Evolutionary conservation across 148 eudicot genomes (phyloP), one percentile per base, ranked within the genome.

Genomic region (Vaccinium vitisidaea): DNA sequence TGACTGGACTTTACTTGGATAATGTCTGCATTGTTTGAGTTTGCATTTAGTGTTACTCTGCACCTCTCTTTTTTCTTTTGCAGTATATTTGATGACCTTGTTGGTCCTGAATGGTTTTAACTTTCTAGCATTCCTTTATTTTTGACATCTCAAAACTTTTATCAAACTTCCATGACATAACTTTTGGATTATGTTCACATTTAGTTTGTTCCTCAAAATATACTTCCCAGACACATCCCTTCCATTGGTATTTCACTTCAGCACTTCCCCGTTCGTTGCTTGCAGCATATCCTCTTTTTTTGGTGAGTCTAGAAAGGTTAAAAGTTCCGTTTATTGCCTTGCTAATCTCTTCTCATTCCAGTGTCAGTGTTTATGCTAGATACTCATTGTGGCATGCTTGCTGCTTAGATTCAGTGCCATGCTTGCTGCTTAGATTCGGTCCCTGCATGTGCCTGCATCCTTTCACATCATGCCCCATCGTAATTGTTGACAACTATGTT

Each of bases 171-270:
- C 21, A 32, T 61, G 32, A 21, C 43, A 48, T 73, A 27, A 63
- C 21, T 61, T 32, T 3, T 30, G 59, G n/a, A 2, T 53, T 84
- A 63, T 71, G 39, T 86, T 43, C 30, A 49, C 63, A n/a, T 39
- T 25, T 50, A 43, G 69, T 83, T 73, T 58, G 87, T 82, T 88
- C 93, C 92, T 89, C 90, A 85, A 87, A 30, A 59, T 78, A 48
- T 75, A 67, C 78, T 78, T 82, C 76, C 82, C 74, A 96, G 99
- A 93, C 94, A 23, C 96, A 92, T 82, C 88, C 98, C 82, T 92
- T 94, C 87, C 92, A 96, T 86, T 96, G 98, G 99, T 96, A 96
- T 89, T 96, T 95, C 86, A 95, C 98, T 84, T 96, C 99, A 75
- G 98, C 99, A 39, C 96, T 96, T 85, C 99, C 99, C 75, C 93